Base-by-base conservation (phyloP, 257 asterid species). In the Coffea canephora region DNA sequence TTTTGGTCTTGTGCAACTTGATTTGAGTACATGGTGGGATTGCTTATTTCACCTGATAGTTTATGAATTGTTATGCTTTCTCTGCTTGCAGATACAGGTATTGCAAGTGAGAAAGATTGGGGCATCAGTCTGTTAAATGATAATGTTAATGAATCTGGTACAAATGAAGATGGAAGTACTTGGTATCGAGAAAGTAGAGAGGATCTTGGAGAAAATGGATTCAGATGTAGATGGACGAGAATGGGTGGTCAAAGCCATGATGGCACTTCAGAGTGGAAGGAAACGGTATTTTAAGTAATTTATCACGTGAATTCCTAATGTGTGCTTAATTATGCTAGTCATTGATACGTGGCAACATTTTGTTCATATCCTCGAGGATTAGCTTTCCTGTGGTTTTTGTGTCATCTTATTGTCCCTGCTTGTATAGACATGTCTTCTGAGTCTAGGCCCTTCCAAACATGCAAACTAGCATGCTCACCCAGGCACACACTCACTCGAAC, bases 101-200 rank as follows among this genome's bases (percentile, higher is more conserved):
- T 96, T 78, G 99, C 97, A 77, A 96, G 92, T 65, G 98, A 96
- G 90, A 92, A 92, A 86, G 98, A 96, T 73, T 96, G 98, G 99
- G 99, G 97, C 34, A 96, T 96, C 83, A 89, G 83, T 86, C 76
- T 96, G 83, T 68, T 92, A 83, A 87, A 85, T 84, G 99, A 92
- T 68, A 83, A 73, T 84, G 90, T 79, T 67, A 92, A 85, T 76
- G 99, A 96, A 88, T 70, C 94, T 39, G 99, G 97, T 71, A 89
- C 80, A 34, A 92, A 92, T 81, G 98, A 96, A 79, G 99, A 96
- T 85, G 97, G 93, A 0, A 94, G 97, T 79, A 90, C 93, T 13
- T 96, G 99, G 98, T 90, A 83, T 68, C 91, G 93, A 62, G 98
- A 96, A 85, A 91, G 95, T 87, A 93, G 95, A 31, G 97, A 94